phyloP scores from a whole-genome alignment of 345 rosid genomes.

The Gossypium bickii region DNA sequence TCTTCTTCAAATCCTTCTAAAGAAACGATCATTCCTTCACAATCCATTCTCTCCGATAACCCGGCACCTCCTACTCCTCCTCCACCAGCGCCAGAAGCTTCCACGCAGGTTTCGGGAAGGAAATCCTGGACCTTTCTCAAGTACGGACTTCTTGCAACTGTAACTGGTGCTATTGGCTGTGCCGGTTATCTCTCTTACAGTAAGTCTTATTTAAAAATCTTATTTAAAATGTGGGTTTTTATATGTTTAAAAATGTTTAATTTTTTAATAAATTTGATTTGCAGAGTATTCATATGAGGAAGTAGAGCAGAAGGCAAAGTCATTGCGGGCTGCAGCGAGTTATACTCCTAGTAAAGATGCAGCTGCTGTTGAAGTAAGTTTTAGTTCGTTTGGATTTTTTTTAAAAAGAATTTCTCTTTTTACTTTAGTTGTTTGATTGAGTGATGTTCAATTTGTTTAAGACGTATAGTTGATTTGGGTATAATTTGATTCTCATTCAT shows the following conservation, averaged over 20 bases:
- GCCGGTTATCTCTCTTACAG: constrained; percentile 64
- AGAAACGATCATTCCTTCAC: constrained; percentile 41
- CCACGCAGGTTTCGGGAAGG: constrained; percentile 26
- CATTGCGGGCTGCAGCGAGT: constrained; percentile 51
- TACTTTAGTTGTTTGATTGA: not conserved
- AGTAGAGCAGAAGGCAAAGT: constrained; percentile 62
- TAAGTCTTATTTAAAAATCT: constrained; percentile 21
- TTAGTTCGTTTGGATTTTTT: not conserved
- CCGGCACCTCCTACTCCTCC: constrained; percentile 30
- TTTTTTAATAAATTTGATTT: not conserved
- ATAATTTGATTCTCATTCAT: not conserved
- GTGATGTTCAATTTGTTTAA: not conserved
- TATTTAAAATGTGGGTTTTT: not conserved
- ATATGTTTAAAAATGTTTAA: not conserved
- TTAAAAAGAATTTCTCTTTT: not conserved
- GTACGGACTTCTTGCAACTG: constrained; percentile 44
- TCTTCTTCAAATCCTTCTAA: constrained; percentile 33
- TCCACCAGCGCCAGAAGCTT: constrained; percentile 27
- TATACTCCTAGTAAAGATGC: constrained; percentile 33
- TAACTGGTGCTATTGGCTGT: constrained; percentile 57
- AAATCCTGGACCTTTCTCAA: constrained; percentile 52
- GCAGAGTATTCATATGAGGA: constrained; percentile 74
- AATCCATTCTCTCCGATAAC: constrained; percentile 41
- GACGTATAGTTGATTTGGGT: not conserved
- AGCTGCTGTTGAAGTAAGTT: constrained; percentile 52